phyloP scores from a whole-genome alignment of 352 stramenopile genomes.

The Globisporangium emineosum region DNA sequence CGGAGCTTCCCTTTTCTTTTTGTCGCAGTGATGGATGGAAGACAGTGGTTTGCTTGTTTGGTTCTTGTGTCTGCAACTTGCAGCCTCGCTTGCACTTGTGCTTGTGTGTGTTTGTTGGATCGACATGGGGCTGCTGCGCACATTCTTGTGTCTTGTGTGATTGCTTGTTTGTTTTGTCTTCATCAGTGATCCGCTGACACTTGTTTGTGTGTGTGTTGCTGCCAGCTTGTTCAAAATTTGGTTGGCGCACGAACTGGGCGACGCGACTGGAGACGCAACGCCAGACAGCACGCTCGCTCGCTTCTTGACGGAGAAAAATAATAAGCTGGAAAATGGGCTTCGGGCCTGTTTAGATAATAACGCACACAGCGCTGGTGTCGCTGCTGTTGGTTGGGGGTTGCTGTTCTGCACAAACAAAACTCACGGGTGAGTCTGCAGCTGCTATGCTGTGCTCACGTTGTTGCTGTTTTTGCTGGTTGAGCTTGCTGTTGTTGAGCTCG shows the following conservation, averaged over 20 bases:
- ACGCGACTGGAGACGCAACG: neutral
- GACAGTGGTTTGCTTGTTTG: neutral
- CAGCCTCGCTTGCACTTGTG: neutral
- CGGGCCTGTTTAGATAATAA: slow-evolving; percentile 8
- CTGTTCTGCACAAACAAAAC: neutral
- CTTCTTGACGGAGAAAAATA: neutral
- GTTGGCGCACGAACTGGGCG: neutral
- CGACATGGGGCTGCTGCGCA: neutral
- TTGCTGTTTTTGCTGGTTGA: neutral
- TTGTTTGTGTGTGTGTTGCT: neutral
- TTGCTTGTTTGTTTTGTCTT: slow-evolving; percentile 2
- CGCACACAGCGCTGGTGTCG: neutral
- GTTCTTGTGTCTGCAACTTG: slow-evolving; percentile 1
- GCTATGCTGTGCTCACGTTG: slow-evolving; percentile 13
- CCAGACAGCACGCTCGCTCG: neutral
- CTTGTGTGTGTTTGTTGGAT: neutral
- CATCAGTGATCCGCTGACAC: neutral
- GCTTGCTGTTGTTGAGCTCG: slow-evolving; percentile 6
- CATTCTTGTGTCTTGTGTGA: neutral
- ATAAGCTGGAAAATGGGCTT: slow-evolving; percentile 1
- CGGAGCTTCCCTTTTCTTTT: neutral
- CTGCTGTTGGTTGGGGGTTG: neutral
- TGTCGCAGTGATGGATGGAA: neutral
- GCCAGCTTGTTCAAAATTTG: slow-evolving; percentile 3
- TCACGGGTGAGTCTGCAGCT: neutral